Base-by-base conservation (phyloP, 2,329 filamentous ascomycete genomes). In the Mycosphaerella arachidis region DNA sequence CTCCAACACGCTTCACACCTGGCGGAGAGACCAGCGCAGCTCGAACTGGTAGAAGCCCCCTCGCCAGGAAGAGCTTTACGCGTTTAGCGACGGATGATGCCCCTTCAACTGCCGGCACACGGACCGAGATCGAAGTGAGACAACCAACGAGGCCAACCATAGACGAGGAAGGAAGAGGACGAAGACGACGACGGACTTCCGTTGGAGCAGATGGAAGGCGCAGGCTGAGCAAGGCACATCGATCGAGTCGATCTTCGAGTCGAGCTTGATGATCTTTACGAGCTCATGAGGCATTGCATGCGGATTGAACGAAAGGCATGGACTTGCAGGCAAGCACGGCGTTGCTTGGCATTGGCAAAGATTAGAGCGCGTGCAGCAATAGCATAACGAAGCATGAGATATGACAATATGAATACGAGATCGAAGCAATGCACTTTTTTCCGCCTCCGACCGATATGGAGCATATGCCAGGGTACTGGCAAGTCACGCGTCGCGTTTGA, bases 31-130 rank as follows among this genome's bases (percentile, higher is more conserved):
- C 57, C 53, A 57, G 55, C 16, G 62, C 59, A 2, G 43, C 57
- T 5, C 65, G 75, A n/a, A 71, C 68, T 7, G 77, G 76, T 54
- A 73, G 75, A 30, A 79, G 77, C 60, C 79, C 79, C 2, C 72
- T 81, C 20, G 77, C 78, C 3, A 73, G 77, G 48, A 74, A 75
- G 60, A 78, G 77, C 63, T 78, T 77, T 61, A 69, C 67, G 1
- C 63, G 61, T 5, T 54, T 66, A 27, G 68, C 62, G 9, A 63
- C 59, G 7, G 62, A 66, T 7, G 66, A 67, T 35, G 62, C 61
- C 6, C 60, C 62, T 1, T 61, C 59, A 1, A 58, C 61, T 2
- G 65, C 60, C 5, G 65, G 61, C 2, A 61, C 59, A 13, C 54
- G 58, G 12, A 60, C 60, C 1, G 64, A 67, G 40, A 52, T 67